phyloP scores from a whole-genome alignment of 2,329 filamentous ascomycete genomes.

The Pseudogymnoascus sp. region DNA sequence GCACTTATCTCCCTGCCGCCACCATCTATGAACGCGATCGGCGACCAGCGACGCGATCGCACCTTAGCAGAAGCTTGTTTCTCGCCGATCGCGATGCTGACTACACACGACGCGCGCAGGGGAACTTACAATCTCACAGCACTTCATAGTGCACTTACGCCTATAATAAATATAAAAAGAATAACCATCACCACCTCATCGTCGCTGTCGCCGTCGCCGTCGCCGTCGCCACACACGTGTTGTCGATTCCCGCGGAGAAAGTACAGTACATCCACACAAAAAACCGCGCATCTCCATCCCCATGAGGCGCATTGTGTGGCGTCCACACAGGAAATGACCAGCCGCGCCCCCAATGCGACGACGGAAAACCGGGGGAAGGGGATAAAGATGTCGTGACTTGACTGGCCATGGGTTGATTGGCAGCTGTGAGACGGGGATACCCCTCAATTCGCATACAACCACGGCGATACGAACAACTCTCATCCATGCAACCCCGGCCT shows the following conservation, averaged over 20 bases:
- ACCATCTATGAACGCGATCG: not conserved
- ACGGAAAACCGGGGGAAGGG: not conserved
- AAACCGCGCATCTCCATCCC: not conserved
- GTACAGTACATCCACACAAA: not conserved
- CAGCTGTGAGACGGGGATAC: not conserved
- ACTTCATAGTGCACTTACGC: constrained; percentile 66
- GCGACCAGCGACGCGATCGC: not conserved
- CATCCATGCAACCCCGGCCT: not conserved
- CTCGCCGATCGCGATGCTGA: constrained; percentile 39
- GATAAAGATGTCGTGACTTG: not conserved
- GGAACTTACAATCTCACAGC: constrained; percentile 63
- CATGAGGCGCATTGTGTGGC: not conserved
- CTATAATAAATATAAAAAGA: constrained; percentile 51
- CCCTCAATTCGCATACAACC: not conserved
- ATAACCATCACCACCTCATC: constrained; percentile 39
- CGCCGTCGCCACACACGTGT: not conserved
- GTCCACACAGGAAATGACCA: not conserved
- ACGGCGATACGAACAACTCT: not conserved
- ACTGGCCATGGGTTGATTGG: not conserved
- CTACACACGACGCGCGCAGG: constrained; percentile 54
- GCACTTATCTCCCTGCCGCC: not conserved
- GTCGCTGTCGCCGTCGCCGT: not conserved
- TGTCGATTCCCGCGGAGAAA: not conserved
- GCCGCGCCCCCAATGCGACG: not conserved
- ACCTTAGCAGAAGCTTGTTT: not conserved